Conservation (phyloP, 176 grass and related monocot genomes). For the Musa acuminata region DNA sequence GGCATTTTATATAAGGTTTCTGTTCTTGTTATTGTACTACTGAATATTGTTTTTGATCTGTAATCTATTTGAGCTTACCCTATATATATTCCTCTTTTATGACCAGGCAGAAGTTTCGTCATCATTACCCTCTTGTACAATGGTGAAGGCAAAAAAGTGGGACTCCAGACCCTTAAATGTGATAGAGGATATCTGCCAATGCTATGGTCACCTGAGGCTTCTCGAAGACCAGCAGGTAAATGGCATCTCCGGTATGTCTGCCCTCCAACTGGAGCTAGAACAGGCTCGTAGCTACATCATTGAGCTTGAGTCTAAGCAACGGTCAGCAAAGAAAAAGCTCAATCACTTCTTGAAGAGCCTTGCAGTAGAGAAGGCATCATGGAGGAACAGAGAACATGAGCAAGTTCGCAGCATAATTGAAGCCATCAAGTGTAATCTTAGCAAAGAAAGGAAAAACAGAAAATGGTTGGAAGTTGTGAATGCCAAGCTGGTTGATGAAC, state of each 20-base stretch:
- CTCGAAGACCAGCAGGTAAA: slow-evolving; percentile 4
- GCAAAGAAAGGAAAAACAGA: slow-evolving; percentile 45
- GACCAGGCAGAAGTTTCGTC: slow-evolving; percentile 51
- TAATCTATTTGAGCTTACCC: background rate
- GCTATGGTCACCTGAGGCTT: slow-evolving; percentile 34
- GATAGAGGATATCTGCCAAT: slow-evolving; percentile 19
- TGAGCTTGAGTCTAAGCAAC: slow-evolving; percentile 44
- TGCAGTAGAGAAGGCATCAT: slow-evolving; percentile 46
- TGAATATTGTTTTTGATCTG: background rate
- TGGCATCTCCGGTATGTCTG: slow-evolving; percentile 8
- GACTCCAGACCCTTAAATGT: slow-evolving; percentile 30
- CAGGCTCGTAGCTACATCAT: slow-evolving; percentile 30
- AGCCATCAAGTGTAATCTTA: slow-evolving; percentile 48
- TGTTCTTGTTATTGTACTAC: no score
- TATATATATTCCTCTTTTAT: background rate
- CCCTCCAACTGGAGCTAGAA: slow-evolving; percentile 38
- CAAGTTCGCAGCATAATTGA: slow-evolving; percentile 40
- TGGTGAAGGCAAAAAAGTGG: slow-evolving; percentile 80
- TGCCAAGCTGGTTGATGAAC: slow-evolving; percentile 40
- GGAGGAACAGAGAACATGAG: slow-evolving; percentile 64
- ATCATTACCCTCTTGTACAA: slow-evolving; percentile 46
- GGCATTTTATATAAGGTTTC: background rate
- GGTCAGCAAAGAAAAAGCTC: slow-evolving; percentile 47
- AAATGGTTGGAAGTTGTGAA: slow-evolving; percentile 54
- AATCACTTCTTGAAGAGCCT: slow-evolving; percentile 46